Percentiles rank a stretch among this genome's conserved stretches.
phyloP scores from a whole-genome alignment of 305 asterid species.

The Lippia alba region DNA sequence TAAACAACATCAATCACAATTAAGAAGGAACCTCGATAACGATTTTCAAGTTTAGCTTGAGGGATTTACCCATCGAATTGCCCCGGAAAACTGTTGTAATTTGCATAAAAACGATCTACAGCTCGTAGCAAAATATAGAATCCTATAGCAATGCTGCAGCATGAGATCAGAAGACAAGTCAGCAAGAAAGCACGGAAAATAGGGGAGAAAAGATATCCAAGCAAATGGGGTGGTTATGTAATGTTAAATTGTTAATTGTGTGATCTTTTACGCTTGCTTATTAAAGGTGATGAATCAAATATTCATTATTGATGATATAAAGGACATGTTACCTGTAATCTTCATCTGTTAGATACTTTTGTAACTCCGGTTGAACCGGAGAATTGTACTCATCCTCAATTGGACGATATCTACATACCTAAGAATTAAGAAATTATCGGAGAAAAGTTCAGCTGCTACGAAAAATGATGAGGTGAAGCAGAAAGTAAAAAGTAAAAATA shows the following conservation, averaged over 20 bases:
- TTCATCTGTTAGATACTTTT: slow-evolving; percentile 82
- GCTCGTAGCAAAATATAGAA: slow-evolving; percentile 92
- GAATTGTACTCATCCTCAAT: slow-evolving; percentile 87
- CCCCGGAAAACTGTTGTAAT: slow-evolving; percentile 84
- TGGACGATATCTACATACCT: slow-evolving; percentile 89
- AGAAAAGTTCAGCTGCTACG: slow-evolving; percentile 26
- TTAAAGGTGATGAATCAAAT: too few relatives aligned
- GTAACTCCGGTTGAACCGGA: slow-evolving; percentile 77
- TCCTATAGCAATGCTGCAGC: slow-evolving; percentile 77
- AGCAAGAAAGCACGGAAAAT: slow-evolving; percentile 7
- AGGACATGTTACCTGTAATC: slow-evolving; percentile 68
- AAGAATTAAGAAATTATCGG: slow-evolving; percentile 15
- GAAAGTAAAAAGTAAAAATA: too few relatives aligned
- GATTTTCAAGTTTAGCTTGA: slow-evolving; percentile 21
- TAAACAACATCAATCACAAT: slow-evolving; percentile 41
- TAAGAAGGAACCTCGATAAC: slow-evolving; percentile 4
- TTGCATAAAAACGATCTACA: slow-evolving; percentile 87
- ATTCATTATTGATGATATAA: background rate
- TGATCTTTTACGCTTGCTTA: background rate
- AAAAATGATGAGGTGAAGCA: slow-evolving; percentile 20
- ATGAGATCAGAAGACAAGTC: slow-evolving; percentile 26
- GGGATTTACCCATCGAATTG: slow-evolving; percentile 81
- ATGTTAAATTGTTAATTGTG: too few relatives aligned
- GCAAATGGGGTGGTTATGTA: too few relatives aligned
- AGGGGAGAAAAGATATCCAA: too few relatives aligned